Base-by-base conservation (phyloP, 1,139 yeast genomes). In the Arxiozyma heterogenica region DNA sequence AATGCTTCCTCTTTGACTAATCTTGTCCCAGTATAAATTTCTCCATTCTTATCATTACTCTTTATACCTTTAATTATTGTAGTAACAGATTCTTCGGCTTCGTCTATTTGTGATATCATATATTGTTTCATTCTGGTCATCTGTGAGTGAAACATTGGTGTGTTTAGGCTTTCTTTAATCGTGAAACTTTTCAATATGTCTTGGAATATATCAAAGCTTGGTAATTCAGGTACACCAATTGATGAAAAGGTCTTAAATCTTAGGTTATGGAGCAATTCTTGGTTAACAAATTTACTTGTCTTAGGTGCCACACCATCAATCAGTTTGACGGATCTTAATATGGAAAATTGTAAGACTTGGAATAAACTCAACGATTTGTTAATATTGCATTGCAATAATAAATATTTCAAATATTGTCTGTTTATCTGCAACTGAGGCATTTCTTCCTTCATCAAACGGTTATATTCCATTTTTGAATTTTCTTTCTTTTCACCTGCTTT, bases 161-260 rank as follows among this genome's bases (percentile, higher is more conserved):
- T 45, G 1, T 30, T 41, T 6, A 25, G 9, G 1, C 43, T 45
- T 25, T 57, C 64, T 6, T 57, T 34, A 6, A 64, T 54, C 1
- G 54, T 49, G 52, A 64, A 64, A 11, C 64, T 65, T 17, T 61
- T 46, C 7, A 66, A 41, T 1, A 63, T 58, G 6, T 60, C 53
- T 44, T 64, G 57, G 47, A 65, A 62, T 4, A 55, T 39, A 3
- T 70, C 66, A 62, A 71, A 84, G 0, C 73, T 66, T 3, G 93
- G 87, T 51, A 79, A 65, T 38, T 75, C 76, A 0, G 98, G 97
- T 6, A 83, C 83, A 0, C 95, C 96, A 20, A 91, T 85, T 0
- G 91, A 79, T 20, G 87, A 81, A 73, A 87, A 89, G 2, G 95
- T 84, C 65, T 89, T 90, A 79, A 90, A 80, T 59, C 96, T 78